phyloP scores from a whole-genome alignment of 2,329 filamentous ascomycete genomes.

The Verticillium zaregamsianum region DNA sequence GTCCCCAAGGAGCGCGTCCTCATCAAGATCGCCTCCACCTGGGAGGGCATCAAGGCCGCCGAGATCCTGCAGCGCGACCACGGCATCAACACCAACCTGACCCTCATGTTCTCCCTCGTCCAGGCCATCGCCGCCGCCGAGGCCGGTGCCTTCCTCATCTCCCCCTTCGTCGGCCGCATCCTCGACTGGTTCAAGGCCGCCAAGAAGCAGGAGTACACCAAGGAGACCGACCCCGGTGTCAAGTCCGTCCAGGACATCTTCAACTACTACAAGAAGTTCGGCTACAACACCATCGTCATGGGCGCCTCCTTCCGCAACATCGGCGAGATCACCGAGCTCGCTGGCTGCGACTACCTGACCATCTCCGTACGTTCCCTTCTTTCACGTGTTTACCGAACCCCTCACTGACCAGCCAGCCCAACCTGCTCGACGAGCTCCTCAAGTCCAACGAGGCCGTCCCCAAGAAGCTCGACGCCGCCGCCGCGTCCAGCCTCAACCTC shows the following conservation, averaged over 20 bases:
- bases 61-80: conserved; percentile 95
- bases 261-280: conserved; percentile 99
- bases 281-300: conserved; percentile 99
- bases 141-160: conserved; percentile 95
- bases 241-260: conserved; percentile 89
- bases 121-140: conserved; percentile 97
- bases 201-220: conserved; percentile 87
- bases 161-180: conserved; percentile 97
- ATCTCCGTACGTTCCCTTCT: conserved; percentile 67
- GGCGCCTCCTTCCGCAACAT: conserved; percentile 95
- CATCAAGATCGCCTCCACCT: conserved; percentile 99
- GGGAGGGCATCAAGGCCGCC: conserved; percentile 99
- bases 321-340: conserved; percentile 97
- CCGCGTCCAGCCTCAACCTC: conserved; percentile 66
- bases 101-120: conserved; percentile 93
- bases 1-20: conserved; percentile 91
- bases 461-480: conserved; percentile 81
- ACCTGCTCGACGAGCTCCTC: conserved; percentile 88
- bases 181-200: conserved; percentile 99
- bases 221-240: conserved; percentile 93
- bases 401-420: conserved; percentile 53
- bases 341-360: conserved; percentile 97
- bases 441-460: conserved; percentile 79
- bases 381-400: not conserved
- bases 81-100: conserved; percentile 97